These are phyloP conservation scores for Nicotiana noctiflora DNA, from an alignment of 257 asterid species.

Conservation along the genomic window DNA sequence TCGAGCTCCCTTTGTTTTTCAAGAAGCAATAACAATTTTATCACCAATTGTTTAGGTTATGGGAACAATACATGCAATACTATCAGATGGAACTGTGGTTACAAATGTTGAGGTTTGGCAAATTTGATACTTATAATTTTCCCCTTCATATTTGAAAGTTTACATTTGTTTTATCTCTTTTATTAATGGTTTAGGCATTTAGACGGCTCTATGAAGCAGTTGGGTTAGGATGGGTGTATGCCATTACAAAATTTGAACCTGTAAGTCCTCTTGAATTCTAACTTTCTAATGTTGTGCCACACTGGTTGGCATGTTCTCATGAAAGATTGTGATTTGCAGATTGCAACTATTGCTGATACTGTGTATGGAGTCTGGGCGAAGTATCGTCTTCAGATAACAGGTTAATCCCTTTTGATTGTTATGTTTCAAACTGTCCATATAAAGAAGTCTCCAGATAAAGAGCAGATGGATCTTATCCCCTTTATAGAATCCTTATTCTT, in stretches of 20 bases:
- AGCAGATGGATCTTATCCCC: neutral
- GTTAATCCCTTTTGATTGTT: constrained; percentile 19
- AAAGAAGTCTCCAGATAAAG: neutral
- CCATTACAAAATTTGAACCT: constrained; percentile 80
- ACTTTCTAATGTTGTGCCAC: neutral
- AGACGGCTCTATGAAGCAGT: constrained; percentile 77
- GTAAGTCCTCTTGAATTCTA: constrained; percentile 31
- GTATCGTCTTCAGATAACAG: constrained; percentile 83
- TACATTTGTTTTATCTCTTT: neutral
- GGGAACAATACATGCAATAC: constrained; percentile 80
- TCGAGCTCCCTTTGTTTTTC: neutral
- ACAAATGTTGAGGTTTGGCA: constrained; percentile 59
- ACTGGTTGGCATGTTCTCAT: neutral
- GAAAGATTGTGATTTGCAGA: constrained; percentile 25
- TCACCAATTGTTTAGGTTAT: constrained; percentile 38
- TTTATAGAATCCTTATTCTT: neutral
- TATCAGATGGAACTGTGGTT: constrained; percentile 70
- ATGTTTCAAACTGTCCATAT: neutral
- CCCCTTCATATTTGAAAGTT: neutral
- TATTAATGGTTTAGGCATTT: constrained; percentile 48
- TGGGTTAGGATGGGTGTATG: constrained; percentile 88
- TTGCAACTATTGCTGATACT: constrained; percentile 66
- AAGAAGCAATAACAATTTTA: neutral
- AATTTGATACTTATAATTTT: neutral
- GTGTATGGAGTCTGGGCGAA: constrained; percentile 84